Base-by-base conservation (phyloP, 2,329 filamentous ascomycete genomes). In the Colletotrichum echinochloae region DNA sequence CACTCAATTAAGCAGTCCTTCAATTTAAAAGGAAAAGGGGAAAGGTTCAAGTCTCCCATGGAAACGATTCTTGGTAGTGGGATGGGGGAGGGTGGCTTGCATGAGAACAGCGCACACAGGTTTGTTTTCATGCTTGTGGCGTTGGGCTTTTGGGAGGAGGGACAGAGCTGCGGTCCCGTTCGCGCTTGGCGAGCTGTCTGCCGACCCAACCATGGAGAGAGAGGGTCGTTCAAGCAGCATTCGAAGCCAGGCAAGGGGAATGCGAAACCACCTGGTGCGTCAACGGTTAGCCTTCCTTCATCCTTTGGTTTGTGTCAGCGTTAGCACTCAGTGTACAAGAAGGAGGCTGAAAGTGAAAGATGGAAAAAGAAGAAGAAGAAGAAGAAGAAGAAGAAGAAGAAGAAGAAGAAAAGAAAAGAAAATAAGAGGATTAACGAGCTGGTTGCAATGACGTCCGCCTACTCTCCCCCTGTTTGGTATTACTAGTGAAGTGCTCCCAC, bases 191-290 rank as follows among this genome's bases (percentile, higher is more conserved):
- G n/a, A 20, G 20, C 30, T 48, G 41, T 26, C 51, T 54, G 28
- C 5, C 46, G n/a, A 54, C 37, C 51, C 35, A 51, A 57, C 60
- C 54, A 37, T 69, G 37, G 44, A 41, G 54, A 61, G 33, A 26
- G 5, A 9, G n/a, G n/a, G 20, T 28, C 8, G 20, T 35, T 23
- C 6, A 44, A 44, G 41, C 39, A 46, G 28, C 28, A n/a, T 44
- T 44, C 3, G 54, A 60, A 37, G 23, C 62, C 48, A 26, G 35
- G 48, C 54, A 60, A 55, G 60, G 66, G 61, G 37, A 33, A 62
- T 35, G 11, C 30, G 8, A 28, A 28, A 26, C 8, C n/a, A 33
- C 26, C 12, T 41, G 26, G 33, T 37, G 33, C 16, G 37, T 28
- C 18, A n/a, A 46, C 39, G 11, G 23, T 35, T 28, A 46, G 30